These are phyloP conservation scores for Pythium inflatum DNA, from an alignment of 352 stramenopile species.

Conservation along the genomic window DNA sequence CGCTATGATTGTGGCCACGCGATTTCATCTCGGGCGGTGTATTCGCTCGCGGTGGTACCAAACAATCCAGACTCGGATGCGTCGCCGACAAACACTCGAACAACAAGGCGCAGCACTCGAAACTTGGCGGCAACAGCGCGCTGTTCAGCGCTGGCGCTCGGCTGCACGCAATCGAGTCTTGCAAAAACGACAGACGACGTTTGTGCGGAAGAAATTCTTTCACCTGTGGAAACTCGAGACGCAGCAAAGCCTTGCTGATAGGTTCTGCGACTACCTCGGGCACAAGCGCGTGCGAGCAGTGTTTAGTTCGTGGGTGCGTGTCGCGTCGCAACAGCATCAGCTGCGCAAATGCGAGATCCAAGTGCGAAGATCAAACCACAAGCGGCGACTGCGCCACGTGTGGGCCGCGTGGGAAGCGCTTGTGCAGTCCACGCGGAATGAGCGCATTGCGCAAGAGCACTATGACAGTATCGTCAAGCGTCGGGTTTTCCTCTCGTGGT, in stretches of 20 bases:
- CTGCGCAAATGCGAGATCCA: not conserved
- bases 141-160: conserved; percentile 33
- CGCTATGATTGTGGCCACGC: not conserved
- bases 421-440: not conserved
- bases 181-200: conserved; percentile 27
- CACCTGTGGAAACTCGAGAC: conserved; percentile 37
- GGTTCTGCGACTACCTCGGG: conserved; percentile 39
- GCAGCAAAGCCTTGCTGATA: conserved; percentile 37
- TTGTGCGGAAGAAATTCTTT: conserved; percentile 49
- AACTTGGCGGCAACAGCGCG: conserved; percentile 12
- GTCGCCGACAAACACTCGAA: not conserved
- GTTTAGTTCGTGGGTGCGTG: not conserved
- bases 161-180: not conserved
- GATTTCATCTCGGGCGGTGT: not conserved
- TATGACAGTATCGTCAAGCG: conserved; percentile 1
- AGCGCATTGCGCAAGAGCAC: not conserved
- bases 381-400: not conserved
- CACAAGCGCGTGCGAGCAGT: conserved; percentile 33
- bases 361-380: not conserved
- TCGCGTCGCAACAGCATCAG: not conserved
- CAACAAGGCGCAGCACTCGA: not conserved
- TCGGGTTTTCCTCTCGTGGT: not conserved
- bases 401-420: conserved; percentile 14
- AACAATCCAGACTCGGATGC: not conserved
- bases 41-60: conserved; percentile 22